Base-by-base conservation (phyloP, 306 rosid species). In the Acacia crassicarpa region DNA sequence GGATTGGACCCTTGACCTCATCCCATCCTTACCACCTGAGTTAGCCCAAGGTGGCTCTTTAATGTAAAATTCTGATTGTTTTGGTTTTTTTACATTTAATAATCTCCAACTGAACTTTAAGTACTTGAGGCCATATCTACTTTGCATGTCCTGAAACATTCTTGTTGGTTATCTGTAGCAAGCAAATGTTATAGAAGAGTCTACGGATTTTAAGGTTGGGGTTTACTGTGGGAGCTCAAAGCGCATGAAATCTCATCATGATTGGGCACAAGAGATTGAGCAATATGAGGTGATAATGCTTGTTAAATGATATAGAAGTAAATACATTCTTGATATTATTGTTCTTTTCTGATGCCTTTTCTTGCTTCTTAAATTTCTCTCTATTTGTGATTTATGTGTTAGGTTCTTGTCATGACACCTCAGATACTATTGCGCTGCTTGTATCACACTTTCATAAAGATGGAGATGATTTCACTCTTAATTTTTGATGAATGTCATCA, bases 401-500 rank as follows among this genome's bases (percentile, higher is more conserved):
- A 95, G 99, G 95, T 95, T 89, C 87, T 93, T 83, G 98, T 92
- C 70, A 95, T 95, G 99, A 95, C 92, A 48, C 99, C 99, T 32
- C 88, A 90, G 85, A 89, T 85, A 84, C 83, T 95, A 51, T 78
- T 88, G 53, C 93, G 80, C 67, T 85, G 79, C 86, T 89, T 95
- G 81, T 82, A 58, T 81, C 99, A 95, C 85, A 90, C 98, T 85
- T 84, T 83, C 71, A 89, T 95, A 84, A 91, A 70, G 87, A 95
- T 92, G 98, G 98, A 95, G 80, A 87, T 72, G 68, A 92, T 95
- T 86, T 84, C 90, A 20, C 91, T 95, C 78, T 83, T 95, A 86
- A 93, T 95, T 84, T 95, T 95, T 89, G 98, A 95, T 35, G 99
- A 95, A 83, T 95, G 99, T 35, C 99, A 95, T 89, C 99, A 95